phyloP scores from a whole-genome alignment of 2,329 filamentous ascomycete genomes.

The Curvularia spicifera region DNA sequence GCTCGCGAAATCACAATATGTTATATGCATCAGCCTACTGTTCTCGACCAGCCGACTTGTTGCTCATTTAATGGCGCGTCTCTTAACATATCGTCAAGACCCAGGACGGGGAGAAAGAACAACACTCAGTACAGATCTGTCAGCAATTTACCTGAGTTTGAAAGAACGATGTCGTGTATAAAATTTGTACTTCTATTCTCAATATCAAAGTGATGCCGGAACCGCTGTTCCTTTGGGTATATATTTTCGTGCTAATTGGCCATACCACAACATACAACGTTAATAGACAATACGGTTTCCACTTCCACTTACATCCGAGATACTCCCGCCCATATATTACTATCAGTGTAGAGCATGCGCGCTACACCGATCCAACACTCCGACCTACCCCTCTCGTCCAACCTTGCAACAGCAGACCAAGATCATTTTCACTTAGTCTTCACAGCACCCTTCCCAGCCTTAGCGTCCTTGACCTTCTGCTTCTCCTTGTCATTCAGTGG shows the following conservation, averaged over 20 bases:
- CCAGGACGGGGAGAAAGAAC: neutral
- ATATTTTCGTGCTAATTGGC: neutral
- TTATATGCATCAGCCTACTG: neutral
- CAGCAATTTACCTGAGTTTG: neutral
- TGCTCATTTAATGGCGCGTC: neutral
- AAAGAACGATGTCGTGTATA: neutral
- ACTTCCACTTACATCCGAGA: neutral
- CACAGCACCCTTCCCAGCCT: conserved; percentile 28
- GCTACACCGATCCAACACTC: neutral
- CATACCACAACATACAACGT: neutral
- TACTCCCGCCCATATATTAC: neutral
- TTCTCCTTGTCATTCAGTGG: conserved; percentile 31
- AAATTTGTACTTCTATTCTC: neutral
- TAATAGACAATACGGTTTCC: neutral
- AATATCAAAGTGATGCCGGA: neutral
- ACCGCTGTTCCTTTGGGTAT: neutral
- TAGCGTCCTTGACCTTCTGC: conserved; percentile 28
- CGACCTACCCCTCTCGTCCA: neutral
- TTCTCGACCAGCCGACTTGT: neutral
- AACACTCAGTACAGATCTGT: neutral
- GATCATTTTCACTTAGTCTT: conserved; percentile 9
- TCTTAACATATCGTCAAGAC: neutral
- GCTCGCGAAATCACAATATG: neutral
- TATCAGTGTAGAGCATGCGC: neutral
- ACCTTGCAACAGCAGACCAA: neutral